Base-by-base conservation (phyloP, 495 filamentous ascomycete species). In the Neurospora sp. region DNA sequence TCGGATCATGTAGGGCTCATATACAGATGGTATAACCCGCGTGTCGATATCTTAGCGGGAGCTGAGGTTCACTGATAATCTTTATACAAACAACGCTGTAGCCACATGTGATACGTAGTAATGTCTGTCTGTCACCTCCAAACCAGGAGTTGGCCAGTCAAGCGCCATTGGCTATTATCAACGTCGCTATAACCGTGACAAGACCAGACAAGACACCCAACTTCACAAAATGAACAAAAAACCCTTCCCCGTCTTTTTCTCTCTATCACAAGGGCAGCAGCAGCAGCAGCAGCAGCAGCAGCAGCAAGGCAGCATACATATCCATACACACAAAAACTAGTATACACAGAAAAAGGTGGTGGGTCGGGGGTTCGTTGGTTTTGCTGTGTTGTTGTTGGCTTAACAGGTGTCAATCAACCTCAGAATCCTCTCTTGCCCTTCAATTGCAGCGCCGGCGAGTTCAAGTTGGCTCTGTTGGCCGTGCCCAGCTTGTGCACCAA, bases 401-500 rank as follows among this genome's bases (percentile, higher is more conserved):
- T 27, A 60, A 60, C 49, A 27, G 23, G 70, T 42, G 70, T 42
- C 39, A 23, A 39, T 23, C 20, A 35, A 18, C 42, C 39, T 39
- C 54, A 42, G 6, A 42, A 11, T 35, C 72, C 11, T 11, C 49
- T 60, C 71, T 27, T 35, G 39, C 72, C 54, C 41, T 54, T 74
- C 70, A 77, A 39, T 37, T 38, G 73, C 35, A 78, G n/a, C 16
- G 69, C 12, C 27, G 9, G 39, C 27, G 81, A 74, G 12, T 79
- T 83, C 79, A 96, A 74, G 81, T 98, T 98, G 10, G 91, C 89
- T 76, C 95, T 87, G 16, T 89, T 86, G 6, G 87, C 85, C 70
- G 93, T 91, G 79, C 87, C 93, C 74, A 89, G 79, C 87, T 92
- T 93, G 81, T 98, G 93, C 37, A 95, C 79, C 71, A 83, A 82